These are phyloP conservation scores for Cymbopogon citratus DNA, from an alignment of 176 grass and related monocot genomes.

Conservation along the genomic window DNA sequence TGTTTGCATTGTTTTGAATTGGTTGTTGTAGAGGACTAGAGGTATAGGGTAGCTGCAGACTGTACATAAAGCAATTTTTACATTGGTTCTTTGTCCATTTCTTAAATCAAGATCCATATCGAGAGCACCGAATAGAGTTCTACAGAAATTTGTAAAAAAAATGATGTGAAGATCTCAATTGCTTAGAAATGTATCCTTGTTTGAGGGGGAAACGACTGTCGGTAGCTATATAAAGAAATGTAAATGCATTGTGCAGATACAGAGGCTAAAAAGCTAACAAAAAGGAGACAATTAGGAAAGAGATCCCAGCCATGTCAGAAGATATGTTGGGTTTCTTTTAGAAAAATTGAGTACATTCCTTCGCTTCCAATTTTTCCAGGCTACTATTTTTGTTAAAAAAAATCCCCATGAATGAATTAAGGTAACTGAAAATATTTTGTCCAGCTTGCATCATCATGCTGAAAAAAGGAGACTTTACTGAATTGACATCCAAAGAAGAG, in stretches of 20 bases:
- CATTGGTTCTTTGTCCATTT: conserved; percentile 27
- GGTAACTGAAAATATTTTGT: not conserved
- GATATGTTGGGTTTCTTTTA: not conserved
- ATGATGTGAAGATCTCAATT: not conserved
- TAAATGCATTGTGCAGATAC: not conserved
- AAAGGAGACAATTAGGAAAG: not conserved
- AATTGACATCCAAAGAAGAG: not conserved
- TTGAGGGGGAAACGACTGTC: not conserved
- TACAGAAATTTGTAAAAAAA: conserved; percentile 20
- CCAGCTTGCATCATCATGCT: not conserved
- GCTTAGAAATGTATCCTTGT: conserved; percentile 5
- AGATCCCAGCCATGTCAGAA: not conserved
- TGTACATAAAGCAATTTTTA: conserved; percentile 56
- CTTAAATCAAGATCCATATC: conserved; percentile 11
- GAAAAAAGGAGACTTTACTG: not conserved
- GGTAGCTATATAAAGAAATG: not conserved
- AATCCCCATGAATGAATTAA: not conserved
- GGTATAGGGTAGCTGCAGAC: conserved; percentile 52
- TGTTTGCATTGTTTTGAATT: conserved; percentile 58
- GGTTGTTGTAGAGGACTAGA: conserved; percentile 34
- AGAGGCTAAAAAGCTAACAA: not conserved
- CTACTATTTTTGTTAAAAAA: not conserved
- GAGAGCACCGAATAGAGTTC: not conserved
- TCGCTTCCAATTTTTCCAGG: not conserved
- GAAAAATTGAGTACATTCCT: not conserved